Percentiles rank a stretch among this genome's conserved stretches.
phyloP scores from a whole-genome alignment of 257 asterid species.

The Cinchona pubescens region DNA sequence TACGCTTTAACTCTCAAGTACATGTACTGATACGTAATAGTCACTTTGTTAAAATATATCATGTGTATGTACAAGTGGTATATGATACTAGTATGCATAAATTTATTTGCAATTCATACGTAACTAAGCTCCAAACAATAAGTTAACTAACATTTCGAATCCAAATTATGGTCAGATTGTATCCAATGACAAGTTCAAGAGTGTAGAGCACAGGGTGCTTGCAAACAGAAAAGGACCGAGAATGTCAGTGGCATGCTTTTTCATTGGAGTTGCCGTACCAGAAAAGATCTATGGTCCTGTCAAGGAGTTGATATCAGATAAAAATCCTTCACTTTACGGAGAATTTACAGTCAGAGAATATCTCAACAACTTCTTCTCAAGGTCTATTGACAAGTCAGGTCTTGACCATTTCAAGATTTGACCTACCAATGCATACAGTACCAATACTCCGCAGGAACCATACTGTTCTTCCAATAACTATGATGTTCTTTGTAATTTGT shows the following conservation, averaged over 20 bases:
- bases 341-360: slow-evolving; percentile 48
- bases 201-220: slow-evolving; percentile 59
- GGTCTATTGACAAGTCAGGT: too few species aligned
- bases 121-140: background rate
- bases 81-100: too few species aligned
- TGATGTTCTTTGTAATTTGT: too few species aligned
- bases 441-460: background rate
- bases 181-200: slow-evolving; percentile 57
- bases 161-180: slow-evolving; percentile 35
- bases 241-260: slow-evolving; percentile 62
- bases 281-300: slow-evolving; percentile 48
- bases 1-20: background rate
- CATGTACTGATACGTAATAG: too few species aligned
- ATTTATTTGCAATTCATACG: too few species aligned
- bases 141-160: background rate
- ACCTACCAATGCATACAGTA: background rate
- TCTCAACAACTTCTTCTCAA: slow-evolving; percentile 18
- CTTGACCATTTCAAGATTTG: slow-evolving; percentile 42
- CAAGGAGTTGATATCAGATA: slow-evolving; percentile 49
- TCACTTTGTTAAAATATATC: too few species aligned
- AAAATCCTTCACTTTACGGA: slow-evolving; percentile 31
- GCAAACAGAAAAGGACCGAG: slow-evolving; percentile 63
- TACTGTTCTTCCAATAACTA: too few species aligned
- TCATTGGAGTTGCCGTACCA: slow-evolving; percentile 31
- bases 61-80: too few species aligned